Percentiles rank a stretch among this genome's conserved stretches.
Evolutionary conservation across 23 red algal species (phyloP).

Genomic region (Pyropia haitanensis): DNA sequence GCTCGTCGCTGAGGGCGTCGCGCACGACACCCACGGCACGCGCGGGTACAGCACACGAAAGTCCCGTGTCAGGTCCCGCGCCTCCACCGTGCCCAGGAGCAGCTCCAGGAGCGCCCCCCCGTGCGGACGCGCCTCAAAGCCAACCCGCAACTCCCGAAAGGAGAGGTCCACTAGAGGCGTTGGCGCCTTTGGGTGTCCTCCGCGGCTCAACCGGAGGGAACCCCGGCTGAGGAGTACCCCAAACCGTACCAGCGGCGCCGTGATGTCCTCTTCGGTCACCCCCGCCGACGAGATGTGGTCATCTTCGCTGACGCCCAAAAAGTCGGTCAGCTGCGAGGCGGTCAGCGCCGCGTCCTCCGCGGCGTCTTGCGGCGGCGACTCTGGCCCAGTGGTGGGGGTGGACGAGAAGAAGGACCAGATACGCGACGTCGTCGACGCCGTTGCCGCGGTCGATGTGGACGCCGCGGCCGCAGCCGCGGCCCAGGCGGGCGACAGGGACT

Average conservation of each 20-base stretch:
- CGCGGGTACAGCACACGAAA: constrained; percentile 31
- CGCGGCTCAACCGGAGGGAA: constrained; percentile 23
- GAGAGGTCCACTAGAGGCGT: constrained; percentile 11
- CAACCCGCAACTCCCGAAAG: constrained; percentile 28
- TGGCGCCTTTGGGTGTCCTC: constrained; percentile 18
- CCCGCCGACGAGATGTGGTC: no score
- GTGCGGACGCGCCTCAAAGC: constrained; percentile 10
- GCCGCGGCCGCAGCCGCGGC: no score
- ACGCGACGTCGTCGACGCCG: no score
- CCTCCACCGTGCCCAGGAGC: constrained; percentile 30
- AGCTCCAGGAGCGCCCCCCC: constrained; percentile 24
- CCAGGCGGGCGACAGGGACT: background rate
- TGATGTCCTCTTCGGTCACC: no score
- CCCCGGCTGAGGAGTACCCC: constrained; percentile 32
- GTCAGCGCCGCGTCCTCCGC: no score
- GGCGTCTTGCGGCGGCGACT: no score
- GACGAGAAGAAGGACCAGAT: no score
- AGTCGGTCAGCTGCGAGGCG: no score
- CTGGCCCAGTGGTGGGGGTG: no score
- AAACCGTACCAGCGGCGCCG: constrained; percentile 7
- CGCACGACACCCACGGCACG: background rate
- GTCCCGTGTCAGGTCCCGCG: constrained; percentile 23
- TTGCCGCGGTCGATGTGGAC: no score
- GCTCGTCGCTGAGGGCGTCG: no score
- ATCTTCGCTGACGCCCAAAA: no score